A percentile compares a stretch with the other conserved stretches of the same genome.
phyloP scores from a whole-genome alignment of 345 rosid species.

The Moricandia moricandioides region DNA sequence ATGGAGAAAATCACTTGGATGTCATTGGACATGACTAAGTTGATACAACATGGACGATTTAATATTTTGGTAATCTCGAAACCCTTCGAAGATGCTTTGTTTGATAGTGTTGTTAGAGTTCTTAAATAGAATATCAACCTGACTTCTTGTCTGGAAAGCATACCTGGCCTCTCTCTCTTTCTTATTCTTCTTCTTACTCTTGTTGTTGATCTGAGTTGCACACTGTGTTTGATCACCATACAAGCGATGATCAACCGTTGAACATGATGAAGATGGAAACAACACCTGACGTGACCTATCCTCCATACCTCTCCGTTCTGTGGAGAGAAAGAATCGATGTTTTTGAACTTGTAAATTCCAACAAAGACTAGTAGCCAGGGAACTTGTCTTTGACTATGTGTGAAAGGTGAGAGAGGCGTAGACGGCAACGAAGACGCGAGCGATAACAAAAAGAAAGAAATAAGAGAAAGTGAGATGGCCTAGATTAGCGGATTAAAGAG shows the following conservation, averaged over 20 bases:
- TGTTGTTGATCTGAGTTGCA: neutral
- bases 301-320: constrained; percentile 13
- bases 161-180: constrained; percentile 49
- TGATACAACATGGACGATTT: no score
- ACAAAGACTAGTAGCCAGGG: neutral
- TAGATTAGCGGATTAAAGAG: constrained; percentile 48
- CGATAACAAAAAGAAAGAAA: neutral
- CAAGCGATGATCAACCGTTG: neutral
- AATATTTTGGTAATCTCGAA: no score
- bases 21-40: no score
- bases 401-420: constrained; percentile 40
- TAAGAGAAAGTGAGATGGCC: constrained; percentile 20
- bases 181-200: constrained; percentile 35
- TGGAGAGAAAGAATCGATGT: neutral
- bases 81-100: no score
- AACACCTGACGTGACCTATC: constrained; percentile 25
- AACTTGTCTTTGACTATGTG: neutral
- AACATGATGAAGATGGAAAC: constrained; percentile 21
- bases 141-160: constrained; percentile 84
- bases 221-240: neutral
- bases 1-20: no score
- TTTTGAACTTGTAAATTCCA: constrained; percentile 4
- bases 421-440: constrained; percentile 36
- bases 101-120: no score
- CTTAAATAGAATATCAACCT: constrained; percentile 60